Percentiles rank a stretch among this genome's conserved stretches.
phyloP scores from a whole-genome alignment of 148 eudicot genomes.

The Amaranthus palmeri region DNA sequence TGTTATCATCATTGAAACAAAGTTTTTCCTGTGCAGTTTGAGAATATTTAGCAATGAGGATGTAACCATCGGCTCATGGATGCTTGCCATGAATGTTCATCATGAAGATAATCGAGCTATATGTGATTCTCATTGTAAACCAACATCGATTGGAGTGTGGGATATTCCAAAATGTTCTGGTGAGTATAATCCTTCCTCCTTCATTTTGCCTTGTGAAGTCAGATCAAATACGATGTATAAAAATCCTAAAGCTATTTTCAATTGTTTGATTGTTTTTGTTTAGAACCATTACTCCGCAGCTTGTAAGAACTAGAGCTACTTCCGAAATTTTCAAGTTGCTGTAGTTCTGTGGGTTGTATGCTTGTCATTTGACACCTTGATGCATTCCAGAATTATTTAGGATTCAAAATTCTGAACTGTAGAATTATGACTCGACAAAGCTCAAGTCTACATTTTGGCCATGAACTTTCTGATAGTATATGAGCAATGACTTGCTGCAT shows the following conservation, averaged over 20 bases:
- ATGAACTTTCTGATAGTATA: background rate
- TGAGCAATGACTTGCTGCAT: background rate
- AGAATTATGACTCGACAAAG: background rate
- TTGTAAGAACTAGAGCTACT: background rate
- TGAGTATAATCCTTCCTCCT: conserved; percentile 14
- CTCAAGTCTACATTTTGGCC: background rate
- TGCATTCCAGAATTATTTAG: background rate
- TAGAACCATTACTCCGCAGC: too few relatives aligned
- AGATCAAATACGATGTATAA: background rate
- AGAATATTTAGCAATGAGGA: conserved; percentile 76
- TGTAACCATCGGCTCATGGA: conserved; percentile 75
- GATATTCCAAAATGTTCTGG: conserved; percentile 79
- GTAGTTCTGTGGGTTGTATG: background rate
- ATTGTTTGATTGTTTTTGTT: background rate
- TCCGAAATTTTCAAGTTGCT: background rate
- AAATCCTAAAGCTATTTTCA: background rate
- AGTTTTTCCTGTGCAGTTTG: conserved; percentile 35
- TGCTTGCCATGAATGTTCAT: conserved; percentile 69
- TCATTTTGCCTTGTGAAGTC: background rate
- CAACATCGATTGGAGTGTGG: conserved; percentile 71
- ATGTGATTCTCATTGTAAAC: conserved; percentile 55
- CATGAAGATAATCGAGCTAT: conserved; percentile 62
- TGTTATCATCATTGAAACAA: background rate
- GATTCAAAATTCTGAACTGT: background rate
- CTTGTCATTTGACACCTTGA: too few relatives aligned